Percentiles rank a stretch among this genome's conserved stretches.
phyloP scores from a whole-genome alignment of 2,329 filamentous ascomycete species.

The Colletotrichum filicis region DNA sequence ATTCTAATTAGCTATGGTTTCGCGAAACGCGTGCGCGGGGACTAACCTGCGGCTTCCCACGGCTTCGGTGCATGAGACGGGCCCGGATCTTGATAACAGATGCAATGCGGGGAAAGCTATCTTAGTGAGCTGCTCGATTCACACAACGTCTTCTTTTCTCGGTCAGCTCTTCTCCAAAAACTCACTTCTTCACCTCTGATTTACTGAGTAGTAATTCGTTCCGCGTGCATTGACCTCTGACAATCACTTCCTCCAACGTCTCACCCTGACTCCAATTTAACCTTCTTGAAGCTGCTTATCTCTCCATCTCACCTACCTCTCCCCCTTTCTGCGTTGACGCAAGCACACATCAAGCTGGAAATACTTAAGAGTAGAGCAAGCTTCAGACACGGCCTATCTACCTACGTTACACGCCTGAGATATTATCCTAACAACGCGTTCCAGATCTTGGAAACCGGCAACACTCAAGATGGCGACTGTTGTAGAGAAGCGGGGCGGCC shows the following conservation, averaged over 20 bases:
- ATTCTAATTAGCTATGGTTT: neutral
- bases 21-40: neutral
- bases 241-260: neutral
- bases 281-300: neutral
- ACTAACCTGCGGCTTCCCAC: slow-evolving; percentile 19
- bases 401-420: fast-evolving
- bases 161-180: neutral
- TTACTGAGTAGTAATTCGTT: neutral
- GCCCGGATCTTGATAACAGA: slow-evolving; percentile 16
- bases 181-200: neutral
- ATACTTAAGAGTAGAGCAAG: neutral
- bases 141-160: neutral
- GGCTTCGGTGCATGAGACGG: slow-evolving; percentile 6
- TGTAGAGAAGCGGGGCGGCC: slow-evolving; percentile 28
- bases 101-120: slow-evolving; percentile 25
- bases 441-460: too few species aligned
- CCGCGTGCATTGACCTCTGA: slow-evolving; percentile 1
- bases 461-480: slow-evolving; percentile 22
- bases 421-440: neutral
- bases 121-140: neutral
- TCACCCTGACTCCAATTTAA: neutral
- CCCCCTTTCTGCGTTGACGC: neutral
- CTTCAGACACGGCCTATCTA: neutral
- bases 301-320: neutral
- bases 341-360: neutral